A percentile compares a stretch with the other conserved stretches of the same genome.
Conservation (phyloP, 805 yeast genomes). For the Candida boidinii region DNA sequence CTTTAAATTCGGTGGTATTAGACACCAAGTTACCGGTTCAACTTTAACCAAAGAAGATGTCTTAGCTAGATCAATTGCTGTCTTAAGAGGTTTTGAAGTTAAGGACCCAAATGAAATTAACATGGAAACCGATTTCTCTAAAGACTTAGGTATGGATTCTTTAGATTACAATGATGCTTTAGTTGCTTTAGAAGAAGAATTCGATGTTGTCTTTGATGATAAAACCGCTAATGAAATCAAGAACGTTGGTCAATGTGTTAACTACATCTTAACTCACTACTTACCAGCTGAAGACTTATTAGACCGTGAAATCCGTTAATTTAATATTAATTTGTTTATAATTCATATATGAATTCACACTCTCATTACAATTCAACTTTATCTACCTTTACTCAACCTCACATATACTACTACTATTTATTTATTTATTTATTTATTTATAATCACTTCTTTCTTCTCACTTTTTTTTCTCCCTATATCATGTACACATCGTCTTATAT, state of each 20-base stretch:
- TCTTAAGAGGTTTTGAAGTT: constrained; percentile 47
- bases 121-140: constrained; percentile 40
- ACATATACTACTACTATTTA: no score
- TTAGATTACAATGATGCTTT: constrained; percentile 92
- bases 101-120: constrained; percentile 18
- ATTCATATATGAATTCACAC: no score
- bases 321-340: background rate
- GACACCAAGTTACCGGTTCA: constrained; percentile 26
- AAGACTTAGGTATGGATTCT: constrained; percentile 84
- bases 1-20: no score
- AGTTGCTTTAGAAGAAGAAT: constrained; percentile 93
- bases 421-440: no score
- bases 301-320: constrained; percentile 28
- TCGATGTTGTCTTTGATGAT: constrained; percentile 35
- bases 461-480: no score
- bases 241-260: constrained; percentile 52
- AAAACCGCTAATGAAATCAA: constrained; percentile 49
- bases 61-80: constrained; percentile 72
- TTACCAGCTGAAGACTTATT: constrained; percentile 25
- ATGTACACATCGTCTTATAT: no score
- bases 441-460: no score
- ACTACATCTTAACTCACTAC: constrained; percentile 35
- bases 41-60: constrained; percentile 72
- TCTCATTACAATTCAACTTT: no score
- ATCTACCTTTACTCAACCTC: no score